These are phyloP conservation scores for Podospora didyma DNA, from an alignment of 495 filamentous ascomycete genomes.

Conservation along the genomic window DNA sequence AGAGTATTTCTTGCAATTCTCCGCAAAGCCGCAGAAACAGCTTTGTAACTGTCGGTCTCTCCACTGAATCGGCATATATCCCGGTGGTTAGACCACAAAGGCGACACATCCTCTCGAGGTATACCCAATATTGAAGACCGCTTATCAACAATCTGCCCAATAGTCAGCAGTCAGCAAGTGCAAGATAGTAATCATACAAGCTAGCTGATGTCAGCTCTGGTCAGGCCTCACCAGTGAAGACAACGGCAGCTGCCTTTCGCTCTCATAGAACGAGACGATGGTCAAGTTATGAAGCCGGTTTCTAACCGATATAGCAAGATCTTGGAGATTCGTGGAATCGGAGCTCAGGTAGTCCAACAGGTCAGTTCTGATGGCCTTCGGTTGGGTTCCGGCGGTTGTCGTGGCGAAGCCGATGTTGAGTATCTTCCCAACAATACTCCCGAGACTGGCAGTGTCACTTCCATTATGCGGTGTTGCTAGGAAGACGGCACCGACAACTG, in stretches of 20 bases:
- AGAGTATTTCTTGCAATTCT: constrained; percentile 1
- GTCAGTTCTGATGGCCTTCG: neutral
- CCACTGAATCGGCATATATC: constrained; percentile 1
- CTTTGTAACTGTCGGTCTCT: neutral
- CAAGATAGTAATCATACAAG: neutral
- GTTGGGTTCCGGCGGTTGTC: neutral
- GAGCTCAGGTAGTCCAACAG: neutral
- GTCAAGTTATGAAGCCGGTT: no score
- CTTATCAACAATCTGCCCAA: neutral
- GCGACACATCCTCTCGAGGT: neutral
- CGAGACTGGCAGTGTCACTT: neutral
- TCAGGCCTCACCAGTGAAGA: no score
- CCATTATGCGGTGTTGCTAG: constrained; percentile 10
- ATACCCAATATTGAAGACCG: neutral
- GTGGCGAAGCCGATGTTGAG: neutral
- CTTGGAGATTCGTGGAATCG: no score
- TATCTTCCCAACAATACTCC: neutral
- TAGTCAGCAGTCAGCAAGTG: neutral
- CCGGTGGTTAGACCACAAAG: neutral
- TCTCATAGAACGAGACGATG: no score
- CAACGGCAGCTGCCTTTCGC: no score
- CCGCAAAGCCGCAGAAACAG: neutral
- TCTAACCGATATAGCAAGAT: no score
- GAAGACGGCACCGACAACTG: constrained; percentile 1
- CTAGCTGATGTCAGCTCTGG: no score